Base-by-base conservation (phyloP, 441 rosid genomes). In the Metrosideros polymorpha region DNA sequence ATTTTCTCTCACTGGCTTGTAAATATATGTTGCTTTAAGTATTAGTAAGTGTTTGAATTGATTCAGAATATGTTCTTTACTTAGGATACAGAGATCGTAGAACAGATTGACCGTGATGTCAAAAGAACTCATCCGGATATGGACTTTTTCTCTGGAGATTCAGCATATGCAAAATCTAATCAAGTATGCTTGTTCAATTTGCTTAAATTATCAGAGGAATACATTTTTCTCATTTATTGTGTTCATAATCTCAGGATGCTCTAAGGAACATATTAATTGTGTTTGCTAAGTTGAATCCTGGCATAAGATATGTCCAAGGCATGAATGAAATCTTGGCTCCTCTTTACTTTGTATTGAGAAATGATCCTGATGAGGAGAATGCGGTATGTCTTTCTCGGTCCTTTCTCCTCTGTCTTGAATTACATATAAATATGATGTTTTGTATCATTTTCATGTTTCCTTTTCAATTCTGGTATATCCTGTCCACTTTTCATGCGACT, bases 291-390 rank as follows among this genome's bases (percentile, higher is more conserved):
- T 91, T 97, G 91, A 96, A 95, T 93, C 98, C 97, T 87, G 99
- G 99, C 79, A 96, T 97, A 92, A 93, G 98, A 94, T 97, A 97
- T 90, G 98, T 98, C 86, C 99, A 98, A 94, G 99, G 99, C 91
- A 98, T 98, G 99, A 98, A 98, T 87, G 99, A 98, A 91, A 92
- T 95, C 87, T 90, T 98, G 91, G 99, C 99, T 82, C 99, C 99
- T 54, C 89, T 98, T 86, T 98, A 90, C 86, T 96, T 93, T 86
- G 95, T 96, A 85, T 95, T 95, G 90, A 94, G 92, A 90, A 98
- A 90, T 87, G 99, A 96, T 88, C 96, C 95, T 71, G 98, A 98
- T 51, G 95, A 89, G 88, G 99, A 95, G 89, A 94, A 90, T 93
- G 93, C 93, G 85, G 99, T 98, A 89, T 90, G 95, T 89, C 27